Conservation (phyloP, 768 basidiomycete species). For the Lentinula guzmanii region DNA sequence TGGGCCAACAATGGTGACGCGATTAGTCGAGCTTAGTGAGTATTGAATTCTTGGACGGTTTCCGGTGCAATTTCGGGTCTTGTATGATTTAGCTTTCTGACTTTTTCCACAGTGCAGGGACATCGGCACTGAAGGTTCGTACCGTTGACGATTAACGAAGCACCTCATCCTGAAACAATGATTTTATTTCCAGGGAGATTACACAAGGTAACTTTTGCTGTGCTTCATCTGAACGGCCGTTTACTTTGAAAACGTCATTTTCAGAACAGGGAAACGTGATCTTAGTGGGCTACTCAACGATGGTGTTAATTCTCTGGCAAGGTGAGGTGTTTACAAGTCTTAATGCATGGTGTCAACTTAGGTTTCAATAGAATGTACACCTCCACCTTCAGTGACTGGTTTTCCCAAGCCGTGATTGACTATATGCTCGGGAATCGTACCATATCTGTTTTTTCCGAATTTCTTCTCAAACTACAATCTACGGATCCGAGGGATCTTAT, state of each 20-base stretch:
- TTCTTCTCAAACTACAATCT: constrained; percentile 79
- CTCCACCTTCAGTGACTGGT: constrained; percentile 92
- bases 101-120: constrained; percentile 66
- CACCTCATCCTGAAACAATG: neutral
- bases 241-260: constrained; percentile 8
- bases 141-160: neutral
- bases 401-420: constrained; percentile 93
- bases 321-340: constrained; percentile 11
- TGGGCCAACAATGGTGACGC: constrained; percentile 99
- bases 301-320: constrained; percentile 87
- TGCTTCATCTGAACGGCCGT: neutral
- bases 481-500: constrained; percentile 91
- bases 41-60: constrained; percentile 5
- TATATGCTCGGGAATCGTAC: constrained; percentile 87
- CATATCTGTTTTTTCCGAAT: constrained; percentile 87
- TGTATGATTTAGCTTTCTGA: neutral
- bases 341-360: neutral
- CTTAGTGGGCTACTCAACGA: constrained; percentile 89
- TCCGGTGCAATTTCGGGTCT: neutral
- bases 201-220: constrained; percentile 54
- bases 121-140: constrained; percentile 88
- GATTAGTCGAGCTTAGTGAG: constrained; percentile 83
- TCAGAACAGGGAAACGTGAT: constrained; percentile 93
- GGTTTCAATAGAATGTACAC: constrained; percentile 65
- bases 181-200: constrained; percentile 59